These are phyloP conservation scores for Taphrina flavorubra DNA, from an alignment of 1,139 yeast species.

Conservation along the genomic window DNA sequence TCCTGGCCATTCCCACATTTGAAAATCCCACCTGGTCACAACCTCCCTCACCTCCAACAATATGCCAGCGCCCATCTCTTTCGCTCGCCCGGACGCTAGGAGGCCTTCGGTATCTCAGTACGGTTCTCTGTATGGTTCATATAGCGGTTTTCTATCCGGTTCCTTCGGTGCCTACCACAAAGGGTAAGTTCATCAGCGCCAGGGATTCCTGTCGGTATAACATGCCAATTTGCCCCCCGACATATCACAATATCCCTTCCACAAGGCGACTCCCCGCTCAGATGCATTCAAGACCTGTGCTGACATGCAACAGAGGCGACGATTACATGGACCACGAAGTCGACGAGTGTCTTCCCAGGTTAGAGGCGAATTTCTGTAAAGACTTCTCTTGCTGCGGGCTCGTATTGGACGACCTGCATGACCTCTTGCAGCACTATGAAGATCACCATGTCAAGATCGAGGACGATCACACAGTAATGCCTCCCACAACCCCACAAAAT, in stretches of 20 bases:
- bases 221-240: not conserved
- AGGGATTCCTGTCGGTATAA: not conserved
- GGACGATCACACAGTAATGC: conserved; percentile 44
- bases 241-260: not conserved
- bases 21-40: conserved; percentile 6
- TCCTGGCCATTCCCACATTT: conserved; percentile 21
- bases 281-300: not conserved
- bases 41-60: not conserved
- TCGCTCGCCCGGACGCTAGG: conserved; percentile 24
- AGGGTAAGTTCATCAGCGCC: conserved; percentile 8
- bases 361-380: conserved; percentile 94
- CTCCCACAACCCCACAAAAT: conserved; percentile 18
- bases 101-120: conserved; percentile 23
- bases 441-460: conserved; percentile 81
- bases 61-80: conserved; percentile 38
- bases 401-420: conserved; percentile 88
- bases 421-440: conserved; percentile 89
- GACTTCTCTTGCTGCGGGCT: conserved; percentile 97
- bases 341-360: conserved; percentile 70
- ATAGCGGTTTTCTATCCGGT: conserved; percentile 22
- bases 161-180: conserved; percentile 23
- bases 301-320: conserved; percentile 14
- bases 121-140: conserved; percentile 22
- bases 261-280: not conserved
- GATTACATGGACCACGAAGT: conserved; percentile 15